A percentile compares a stretch with the other conserved stretches of the same genome.
phyloP scores from a whole-genome alignment of 75 land plant genomes.

The Selaginella tamariscina region DNA sequence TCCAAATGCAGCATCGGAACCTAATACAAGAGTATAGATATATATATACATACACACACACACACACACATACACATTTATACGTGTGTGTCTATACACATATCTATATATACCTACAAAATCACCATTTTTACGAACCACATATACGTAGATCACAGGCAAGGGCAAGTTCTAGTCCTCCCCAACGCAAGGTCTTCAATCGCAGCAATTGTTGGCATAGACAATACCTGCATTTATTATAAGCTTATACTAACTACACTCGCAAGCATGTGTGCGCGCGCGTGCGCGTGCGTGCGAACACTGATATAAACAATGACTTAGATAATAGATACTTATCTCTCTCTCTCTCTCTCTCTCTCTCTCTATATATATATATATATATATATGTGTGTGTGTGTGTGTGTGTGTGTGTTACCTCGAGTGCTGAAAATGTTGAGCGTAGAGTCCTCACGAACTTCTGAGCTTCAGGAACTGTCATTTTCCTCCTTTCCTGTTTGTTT shows the following conservation, averaged over 20 bases:
- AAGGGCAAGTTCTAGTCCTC: slow-evolving; percentile 91
- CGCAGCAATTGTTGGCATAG: slow-evolving; percentile 78
- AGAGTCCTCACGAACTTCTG: slow-evolving; percentile 52
- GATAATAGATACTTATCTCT: too few species aligned
- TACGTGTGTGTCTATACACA: background rate
- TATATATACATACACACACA: background rate
- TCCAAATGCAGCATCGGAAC: slow-evolving; percentile 61
- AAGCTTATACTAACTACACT: background rate
- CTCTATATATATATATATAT: too few species aligned
- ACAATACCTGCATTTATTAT: slow-evolving; percentile 36
- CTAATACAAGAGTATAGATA: slow-evolving; percentile 22
- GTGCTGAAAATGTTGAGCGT: slow-evolving; percentile 51
- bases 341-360: too few species aligned
- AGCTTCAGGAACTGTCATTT: slow-evolving; percentile 61
- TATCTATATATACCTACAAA: background rate
- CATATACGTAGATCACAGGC: slow-evolving; percentile 92
- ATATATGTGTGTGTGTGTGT: too few species aligned
- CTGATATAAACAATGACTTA: too few species aligned
- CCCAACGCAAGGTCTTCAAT: slow-evolving; percentile 93
- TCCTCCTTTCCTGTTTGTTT: slow-evolving; percentile 57
- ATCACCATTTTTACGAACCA: slow-evolving; percentile 32
- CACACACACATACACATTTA: background rate
- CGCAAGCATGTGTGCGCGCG: too few species aligned
- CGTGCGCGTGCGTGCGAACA: too few species aligned
- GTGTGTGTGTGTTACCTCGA: too few species aligned